These are phyloP conservation scores for Podila epigama DNA, from an alignment of 192 early-diverging fungal genomes.

Conservation along the genomic window DNA sequence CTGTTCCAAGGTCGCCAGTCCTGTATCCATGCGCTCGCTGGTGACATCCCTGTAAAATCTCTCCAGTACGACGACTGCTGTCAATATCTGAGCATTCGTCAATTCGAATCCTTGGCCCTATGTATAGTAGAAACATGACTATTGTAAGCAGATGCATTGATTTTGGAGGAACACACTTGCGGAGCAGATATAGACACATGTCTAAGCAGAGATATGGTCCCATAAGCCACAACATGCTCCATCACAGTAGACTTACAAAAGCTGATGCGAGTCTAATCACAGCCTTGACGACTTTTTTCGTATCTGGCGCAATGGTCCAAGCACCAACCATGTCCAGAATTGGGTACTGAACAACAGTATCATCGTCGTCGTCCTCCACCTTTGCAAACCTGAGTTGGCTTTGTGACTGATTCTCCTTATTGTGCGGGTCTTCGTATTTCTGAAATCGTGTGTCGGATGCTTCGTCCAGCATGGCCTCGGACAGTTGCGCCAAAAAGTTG, in stretches of 20 bases:
- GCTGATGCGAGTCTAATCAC: slow-evolving; percentile 57
- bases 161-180: no score
- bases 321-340: slow-evolving; percentile 44
- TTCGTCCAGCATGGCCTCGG: slow-evolving; percentile 37
- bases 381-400: slow-evolving; percentile 36
- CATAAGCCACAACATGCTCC: neutral
- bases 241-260: slow-evolving; percentile 46
- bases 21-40: slow-evolving; percentile 46
- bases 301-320: slow-evolving; percentile 59
- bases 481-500: slow-evolving; percentile 38
- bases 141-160: no score
- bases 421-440: slow-evolving; percentile 49
- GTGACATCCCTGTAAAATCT: slow-evolving; percentile 64
- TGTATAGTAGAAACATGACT: neutral
- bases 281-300: slow-evolving; percentile 56
- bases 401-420: slow-evolving; percentile 12
- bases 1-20: slow-evolving; percentile 50
- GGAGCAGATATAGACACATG: no score
- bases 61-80: slow-evolving; percentile 69
- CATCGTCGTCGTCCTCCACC: slow-evolving; percentile 28
- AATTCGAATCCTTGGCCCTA: slow-evolving; percentile 78
- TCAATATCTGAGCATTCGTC: slow-evolving; percentile 68
- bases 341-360: slow-evolving; percentile 29
- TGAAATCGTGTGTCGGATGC: slow-evolving; percentile 49
- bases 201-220: no score